phyloP scores from a whole-genome alignment of 345 rosid species.

The Salix suchowensis region DNA sequence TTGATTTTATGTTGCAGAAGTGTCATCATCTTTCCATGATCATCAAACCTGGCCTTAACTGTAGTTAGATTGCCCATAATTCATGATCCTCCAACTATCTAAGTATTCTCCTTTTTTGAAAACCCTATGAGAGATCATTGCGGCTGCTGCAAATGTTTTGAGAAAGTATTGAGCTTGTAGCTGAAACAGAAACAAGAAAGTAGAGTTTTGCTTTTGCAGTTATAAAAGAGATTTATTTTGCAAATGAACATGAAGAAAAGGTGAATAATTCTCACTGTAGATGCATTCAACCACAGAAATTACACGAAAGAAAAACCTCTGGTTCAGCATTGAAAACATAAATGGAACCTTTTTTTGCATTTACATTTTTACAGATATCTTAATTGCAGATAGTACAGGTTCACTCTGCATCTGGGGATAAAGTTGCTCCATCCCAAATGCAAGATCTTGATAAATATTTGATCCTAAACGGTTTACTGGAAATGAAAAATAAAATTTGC shows the following conservation, averaged over 20 bases:
- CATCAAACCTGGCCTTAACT: not conserved
- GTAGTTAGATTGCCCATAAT: not conserved
- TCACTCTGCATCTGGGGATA: not conserved
- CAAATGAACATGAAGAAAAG: not conserved
- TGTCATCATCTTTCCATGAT: not conserved
- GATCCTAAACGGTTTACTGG: not conserved
- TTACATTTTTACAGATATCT: not conserved
- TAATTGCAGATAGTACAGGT: not conserved
- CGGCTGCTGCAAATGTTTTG: no score
- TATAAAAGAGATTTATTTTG: not conserved
- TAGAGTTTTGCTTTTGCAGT: not conserved
- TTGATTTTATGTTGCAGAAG: no score
- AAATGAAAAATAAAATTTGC: no score
- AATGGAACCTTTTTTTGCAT: not conserved
- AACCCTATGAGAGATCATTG: no score
- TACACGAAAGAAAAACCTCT: not conserved
- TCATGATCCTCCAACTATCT: no score
- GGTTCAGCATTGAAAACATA: not conserved
- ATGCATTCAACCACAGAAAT: not conserved
- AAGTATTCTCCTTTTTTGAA: no score
- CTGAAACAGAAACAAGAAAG: not conserved
- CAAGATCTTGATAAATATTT: not conserved
- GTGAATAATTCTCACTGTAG: no score
- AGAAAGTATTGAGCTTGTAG: not conserved
- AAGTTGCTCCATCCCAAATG: not conserved